These are phyloP conservation scores for Leishmania tarentolae DNA, from an alignment of 208 protist species.

Conservation along the genomic window DNA sequence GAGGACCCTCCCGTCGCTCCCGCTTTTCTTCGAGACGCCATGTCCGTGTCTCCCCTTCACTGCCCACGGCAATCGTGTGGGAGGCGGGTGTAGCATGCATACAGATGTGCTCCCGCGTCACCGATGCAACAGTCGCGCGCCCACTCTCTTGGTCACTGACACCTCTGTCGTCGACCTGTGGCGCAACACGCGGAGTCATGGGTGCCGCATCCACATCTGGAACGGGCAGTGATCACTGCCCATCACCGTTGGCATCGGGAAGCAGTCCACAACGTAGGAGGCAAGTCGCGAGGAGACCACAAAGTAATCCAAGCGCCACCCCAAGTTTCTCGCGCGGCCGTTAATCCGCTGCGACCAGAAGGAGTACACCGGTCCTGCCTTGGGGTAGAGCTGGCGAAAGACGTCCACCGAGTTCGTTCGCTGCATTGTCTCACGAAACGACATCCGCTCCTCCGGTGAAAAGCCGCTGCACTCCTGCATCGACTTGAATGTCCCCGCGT, in stretches of 20 bases:
- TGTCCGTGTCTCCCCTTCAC: not conserved
- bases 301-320: constrained; percentile 96
- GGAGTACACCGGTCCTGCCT: constrained; percentile 72
- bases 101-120: not conserved
- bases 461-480: constrained; percentile 94
- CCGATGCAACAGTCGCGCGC: not conserved
- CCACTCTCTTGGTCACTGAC: constrained; percentile 7
- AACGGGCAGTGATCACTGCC: constrained; percentile 92
- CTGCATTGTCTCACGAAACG: constrained; percentile 71
- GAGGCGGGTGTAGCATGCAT: not conserved
- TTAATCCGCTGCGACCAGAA: constrained; percentile 88
- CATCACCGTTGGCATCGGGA: constrained; percentile 76
- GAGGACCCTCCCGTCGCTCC: not conserved
- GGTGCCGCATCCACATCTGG: constrained; percentile 79
- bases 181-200: constrained; percentile 46
- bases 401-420: constrained; percentile 67
- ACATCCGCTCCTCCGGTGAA: constrained; percentile 88
- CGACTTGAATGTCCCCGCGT: constrained; percentile 74
- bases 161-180: constrained; percentile 20
- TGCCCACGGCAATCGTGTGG: not conserved
- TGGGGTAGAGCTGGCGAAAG: constrained; percentile 90
- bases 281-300: constrained; percentile 72
- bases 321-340: constrained; percentile 60
- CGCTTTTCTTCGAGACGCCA: not conserved
- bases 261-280: constrained; percentile 76